Base-by-base conservation (phyloP, 768 basidiomycete species). In the Boletus insuetus region DNA sequence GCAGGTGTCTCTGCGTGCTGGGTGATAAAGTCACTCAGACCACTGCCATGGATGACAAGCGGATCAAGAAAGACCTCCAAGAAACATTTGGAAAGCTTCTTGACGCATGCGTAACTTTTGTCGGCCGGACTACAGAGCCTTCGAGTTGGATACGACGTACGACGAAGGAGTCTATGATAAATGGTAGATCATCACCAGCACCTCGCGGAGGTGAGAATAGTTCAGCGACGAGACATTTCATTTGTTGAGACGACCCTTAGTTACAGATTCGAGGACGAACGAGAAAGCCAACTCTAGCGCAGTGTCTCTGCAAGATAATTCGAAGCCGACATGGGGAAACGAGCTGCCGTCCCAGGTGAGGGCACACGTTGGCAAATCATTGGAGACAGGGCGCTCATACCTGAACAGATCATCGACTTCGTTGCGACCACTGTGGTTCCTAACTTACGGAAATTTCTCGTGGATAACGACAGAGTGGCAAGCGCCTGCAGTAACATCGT, bases 31-130 rank as follows among this genome's bases (percentile, higher is more conserved):
- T 95, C 34, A 83, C 86, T 2, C 92, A 94, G 65, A 98, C 94
- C 0, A 85, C 89, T 6, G 93, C 93, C 0, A 80, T 96, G 72
- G 96, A 98, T 55, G 97, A 99, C 70, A 81, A 85, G 22, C 81
- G 91, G 38, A 74, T 95, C 51, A 84, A 91, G 24, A 91, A 93
- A 66, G 97, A 99, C 53, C 75, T 98, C 11, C 94, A 96, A 84
- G 96, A 98, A 59, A 86, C 82, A 6, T 97, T 89, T 64, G 81
- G 83, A 34, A 95, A 91, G 69, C 79, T 98, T 1, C 79, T 94
- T 11, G 96, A 98, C 61, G 75, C 85, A 8, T 89, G 86, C 49
- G 80, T 94, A 11, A 70, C 82, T 1, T 85, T 89, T 54, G 83
- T 87, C 12, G 88, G 88, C 4, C 81, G 88, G 26, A 84, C 84